Conservation (phyloP, 345 rosid genomes). For the Eucalyptus dawsonii region DNA sequence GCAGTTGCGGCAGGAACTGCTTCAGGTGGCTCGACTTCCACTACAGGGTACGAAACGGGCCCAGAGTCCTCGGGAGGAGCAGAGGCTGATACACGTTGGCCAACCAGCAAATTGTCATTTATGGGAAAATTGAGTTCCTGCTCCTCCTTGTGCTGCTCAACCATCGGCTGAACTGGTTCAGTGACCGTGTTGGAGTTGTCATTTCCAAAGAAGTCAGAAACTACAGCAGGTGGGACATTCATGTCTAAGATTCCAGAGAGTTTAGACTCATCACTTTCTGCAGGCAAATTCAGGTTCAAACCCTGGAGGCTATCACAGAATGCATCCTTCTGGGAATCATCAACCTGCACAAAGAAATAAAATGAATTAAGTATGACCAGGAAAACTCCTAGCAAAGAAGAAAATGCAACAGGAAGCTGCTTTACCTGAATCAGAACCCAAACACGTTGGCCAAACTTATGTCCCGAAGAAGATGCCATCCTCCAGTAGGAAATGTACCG, state of each 20-base stretch:
- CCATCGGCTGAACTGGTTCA: slow-evolving; percentile 1
- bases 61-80: neutral
- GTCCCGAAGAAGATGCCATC: slow-evolving; percentile 58
- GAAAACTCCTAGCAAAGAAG: neutral
- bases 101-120: slow-evolving; percentile 22
- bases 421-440: slow-evolving; percentile 85
- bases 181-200: neutral
- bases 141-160: slow-evolving; percentile 12
- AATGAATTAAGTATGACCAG: neutral
- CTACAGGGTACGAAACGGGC: slow-evolving; percentile 17
- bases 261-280: slow-evolving; percentile 13
- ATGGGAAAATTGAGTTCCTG: slow-evolving; percentile 22
- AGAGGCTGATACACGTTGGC: slow-evolving; percentile 3
- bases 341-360: slow-evolving; percentile 32
- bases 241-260: slow-evolving; percentile 8
- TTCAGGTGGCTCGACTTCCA: slow-evolving; percentile 35
- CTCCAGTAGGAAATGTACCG: slow-evolving; percentile 85
- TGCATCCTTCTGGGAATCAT: slow-evolving; percentile 25
- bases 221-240: slow-evolving; percentile 17
- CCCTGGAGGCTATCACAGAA: slow-evolving; percentile 15
- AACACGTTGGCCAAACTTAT: slow-evolving; percentile 82
- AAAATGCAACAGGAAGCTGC: neutral
- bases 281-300: slow-evolving; percentile 62
- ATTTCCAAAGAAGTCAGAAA: slow-evolving; percentile 4
- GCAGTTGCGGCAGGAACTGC: neutral